Base-by-base conservation (phyloP, 2,329 filamentous ascomycete species). In the Verticillium klebahnii region DNA sequence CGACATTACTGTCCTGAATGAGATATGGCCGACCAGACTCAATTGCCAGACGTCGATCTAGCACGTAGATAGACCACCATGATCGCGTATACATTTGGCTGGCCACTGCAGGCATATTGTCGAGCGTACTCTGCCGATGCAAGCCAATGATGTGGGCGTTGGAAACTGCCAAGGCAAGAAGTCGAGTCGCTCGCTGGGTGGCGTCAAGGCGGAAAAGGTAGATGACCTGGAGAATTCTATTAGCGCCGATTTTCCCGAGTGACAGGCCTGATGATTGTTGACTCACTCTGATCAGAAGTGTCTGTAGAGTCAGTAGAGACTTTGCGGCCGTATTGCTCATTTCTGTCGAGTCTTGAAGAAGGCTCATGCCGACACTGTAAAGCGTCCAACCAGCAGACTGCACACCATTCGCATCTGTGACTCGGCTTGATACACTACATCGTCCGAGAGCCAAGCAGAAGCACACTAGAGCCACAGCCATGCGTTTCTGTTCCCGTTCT, bases 71-170 rank as follows among this genome's bases (percentile, higher is more conserved):
- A 15, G 31, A 57, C 62, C 62, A 63, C 62, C 62, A 63, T 2
- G 58, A 34, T 12, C 62, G 37, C 6, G 31, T 52, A 14, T 60
- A 59, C 25, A 63, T 61, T 9, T 63, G 60, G 19, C 59, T 62
- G 3, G 23, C 40, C 29, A 62, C 57, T 6, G 52, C 56, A 1
- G 60, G 60, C 54, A 63, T 59, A 1, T 11, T 57, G 14, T 61
- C 60, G 5, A 61, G 58, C 2, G 57, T 60, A 34, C 52, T 58
- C 17, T 63, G 60, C 2, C 60, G 36, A n/a, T 63, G 60, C 1
- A 63, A 36, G 9, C 62, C 62, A n/a, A 63, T 56, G 15, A 62
- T 63, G 7, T 63, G 62, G 29, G 62, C 62, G 23, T 62, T 63
- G 3, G 59, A 63, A 3, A 63, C 58, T 15, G 62, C 62, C n/a